A percentile compares a stretch with the other conserved stretches of the same genome.
These are phyloP conservation scores for Spathaspora arborariae DNA, from an alignment of 805 yeast genomes.

Conservation along the genomic window DNA sequence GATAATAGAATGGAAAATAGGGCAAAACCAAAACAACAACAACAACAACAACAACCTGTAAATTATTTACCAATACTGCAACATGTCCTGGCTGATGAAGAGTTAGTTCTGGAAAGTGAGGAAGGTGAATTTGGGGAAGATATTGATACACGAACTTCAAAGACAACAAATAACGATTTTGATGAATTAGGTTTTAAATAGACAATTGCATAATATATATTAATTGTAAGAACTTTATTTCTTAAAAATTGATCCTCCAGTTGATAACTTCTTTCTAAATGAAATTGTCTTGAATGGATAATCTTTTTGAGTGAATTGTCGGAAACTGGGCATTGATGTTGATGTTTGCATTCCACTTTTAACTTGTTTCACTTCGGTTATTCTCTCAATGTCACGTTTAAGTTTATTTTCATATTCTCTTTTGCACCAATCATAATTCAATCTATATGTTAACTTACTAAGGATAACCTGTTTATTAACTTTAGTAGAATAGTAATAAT, in stretches of 20 bases:
- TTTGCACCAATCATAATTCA: not conserved
- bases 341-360: not conserved
- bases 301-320: not conserved
- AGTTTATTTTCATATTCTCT: too few relatives aligned
- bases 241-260: not conserved
- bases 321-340: not conserved
- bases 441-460: not conserved
- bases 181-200: not conserved
- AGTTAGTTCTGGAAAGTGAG: not conserved
- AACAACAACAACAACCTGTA: not conserved
- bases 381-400: not conserved
- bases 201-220: not conserved
- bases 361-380: not conserved
- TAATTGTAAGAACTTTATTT: too few relatives aligned
- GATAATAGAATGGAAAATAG: not conserved
- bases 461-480: slow-evolving; percentile 22
- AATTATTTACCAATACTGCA: not conserved
- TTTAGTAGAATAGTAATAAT: slow-evolving; percentile 75
- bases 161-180: not conserved
- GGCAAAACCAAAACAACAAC: not conserved
- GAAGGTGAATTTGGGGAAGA: not conserved
- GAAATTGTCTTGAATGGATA: not conserved
- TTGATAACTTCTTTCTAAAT: not conserved
- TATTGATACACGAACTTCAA: not conserved
- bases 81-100: not conserved